Conservation (phyloP, 306 rosid species). For the Sophora flavescens region DNA sequence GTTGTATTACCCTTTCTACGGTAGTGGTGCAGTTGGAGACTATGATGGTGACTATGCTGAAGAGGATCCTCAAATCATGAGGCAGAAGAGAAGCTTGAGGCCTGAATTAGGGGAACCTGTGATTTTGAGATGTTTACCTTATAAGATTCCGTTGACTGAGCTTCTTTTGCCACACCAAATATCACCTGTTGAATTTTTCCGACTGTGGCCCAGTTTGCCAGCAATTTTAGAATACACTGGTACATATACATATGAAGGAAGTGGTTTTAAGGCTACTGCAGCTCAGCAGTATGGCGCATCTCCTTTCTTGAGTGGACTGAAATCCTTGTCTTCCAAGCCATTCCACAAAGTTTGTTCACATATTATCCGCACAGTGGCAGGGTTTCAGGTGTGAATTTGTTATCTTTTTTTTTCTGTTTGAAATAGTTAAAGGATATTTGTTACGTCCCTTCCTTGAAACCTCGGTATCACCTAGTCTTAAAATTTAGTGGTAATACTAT, state of each 20-base stretch:
- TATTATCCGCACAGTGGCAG: constrained; percentile 94
- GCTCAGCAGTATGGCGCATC: constrained; percentile 98
- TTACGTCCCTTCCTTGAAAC: constrained; percentile 24
- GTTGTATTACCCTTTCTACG: constrained; percentile 94
- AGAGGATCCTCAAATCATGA: constrained; percentile 91
- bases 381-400: constrained; percentile 77
- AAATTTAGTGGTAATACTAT: constrained; percentile 21
- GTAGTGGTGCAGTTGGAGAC: constrained; percentile 89
- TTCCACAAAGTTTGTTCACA: constrained; percentile 98
- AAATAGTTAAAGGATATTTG: constrained; percentile 22
- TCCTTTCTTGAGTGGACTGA: constrained; percentile 94
- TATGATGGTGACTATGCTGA: constrained; percentile 95
- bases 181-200: constrained; percentile 96
- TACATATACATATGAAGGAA: constrained; percentile 97
- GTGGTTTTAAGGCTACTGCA: constrained; percentile 98
- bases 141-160: constrained; percentile 92
- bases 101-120: constrained; percentile 98
- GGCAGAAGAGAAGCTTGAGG: constrained; percentile 96
- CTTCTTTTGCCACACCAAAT: constrained; percentile 91
- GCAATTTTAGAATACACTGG: constrained; percentile 92
- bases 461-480: not conserved
- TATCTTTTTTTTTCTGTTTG: constrained; percentile 16
- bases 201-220: constrained; percentile 98
- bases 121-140: constrained; percentile 95
- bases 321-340: constrained; percentile 92